These are phyloP conservation scores for Hansfordia pulvinata DNA, from an alignment of 2,329 filamentous ascomycete genomes.

Conservation along the genomic window DNA sequence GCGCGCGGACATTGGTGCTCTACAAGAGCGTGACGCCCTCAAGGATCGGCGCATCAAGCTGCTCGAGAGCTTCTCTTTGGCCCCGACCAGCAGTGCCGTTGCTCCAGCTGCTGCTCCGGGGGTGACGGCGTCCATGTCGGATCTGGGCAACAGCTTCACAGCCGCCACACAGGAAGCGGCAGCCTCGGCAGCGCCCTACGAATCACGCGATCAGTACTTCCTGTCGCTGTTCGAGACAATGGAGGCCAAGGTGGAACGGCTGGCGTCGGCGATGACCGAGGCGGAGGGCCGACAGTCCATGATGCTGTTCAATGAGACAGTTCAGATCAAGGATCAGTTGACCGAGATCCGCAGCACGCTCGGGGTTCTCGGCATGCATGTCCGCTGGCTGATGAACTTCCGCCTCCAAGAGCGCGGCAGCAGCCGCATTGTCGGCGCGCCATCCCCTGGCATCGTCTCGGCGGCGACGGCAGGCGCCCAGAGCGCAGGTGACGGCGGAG, in stretches of 20 bases:
- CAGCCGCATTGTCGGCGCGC: too few species aligned
- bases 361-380: constrained; percentile 44
- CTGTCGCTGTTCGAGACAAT: constrained; percentile 33
- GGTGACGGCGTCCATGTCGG: constrained; percentile 11
- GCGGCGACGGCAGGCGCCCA: too few species aligned
- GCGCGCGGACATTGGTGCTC: constrained; percentile 30
- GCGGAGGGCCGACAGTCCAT: constrained; percentile 46
- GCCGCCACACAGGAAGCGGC: too few species aligned
- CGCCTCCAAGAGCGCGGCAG: constrained; percentile 31
- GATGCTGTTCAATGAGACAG: constrained; percentile 47
- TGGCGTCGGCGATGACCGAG: constrained; percentile 42
- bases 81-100: constrained; percentile 12
- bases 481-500: too few species aligned
- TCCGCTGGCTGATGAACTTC: constrained; percentile 42
- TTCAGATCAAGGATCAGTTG: constrained; percentile 49
- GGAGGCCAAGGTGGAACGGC: constrained; percentile 40
- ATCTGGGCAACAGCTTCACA: constrained; percentile 9
- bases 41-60: constrained; percentile 28
- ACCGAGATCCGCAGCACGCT: constrained; percentile 43
- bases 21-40: constrained; percentile 23
- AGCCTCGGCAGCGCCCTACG: constrained; percentile 20
- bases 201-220: constrained; percentile 28
- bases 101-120: constrained; percentile 10
- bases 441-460: too few species aligned
- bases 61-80: constrained; percentile 21